These are phyloP conservation scores for Domatiomyces catenatus DNA, from an alignment of 2,329 filamentous ascomycete species.

Conservation along the genomic window DNA sequence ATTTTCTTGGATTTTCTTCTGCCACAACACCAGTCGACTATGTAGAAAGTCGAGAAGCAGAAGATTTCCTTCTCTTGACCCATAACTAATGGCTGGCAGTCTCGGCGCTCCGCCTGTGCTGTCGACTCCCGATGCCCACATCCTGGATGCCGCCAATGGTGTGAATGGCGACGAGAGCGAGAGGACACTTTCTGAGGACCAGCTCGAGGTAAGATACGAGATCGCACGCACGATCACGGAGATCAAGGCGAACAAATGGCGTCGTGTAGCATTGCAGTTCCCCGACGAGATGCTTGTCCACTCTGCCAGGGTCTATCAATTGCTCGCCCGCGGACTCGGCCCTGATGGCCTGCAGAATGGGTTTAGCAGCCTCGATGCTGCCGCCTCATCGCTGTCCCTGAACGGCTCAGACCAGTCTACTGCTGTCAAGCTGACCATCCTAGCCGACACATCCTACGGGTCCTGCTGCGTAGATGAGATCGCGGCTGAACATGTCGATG, in stretches of 20 bases:
- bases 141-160: slow-evolving; percentile 34
- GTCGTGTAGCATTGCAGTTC: slow-evolving; percentile 78
- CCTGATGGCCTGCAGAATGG: neutral
- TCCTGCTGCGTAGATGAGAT: slow-evolving; percentile 96
- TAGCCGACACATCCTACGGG: slow-evolving; percentile 93
- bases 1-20: neutral
- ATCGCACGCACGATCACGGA: slow-evolving; percentile 63
- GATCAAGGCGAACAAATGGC: slow-evolving; percentile 57
- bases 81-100: slow-evolving; percentile 6
- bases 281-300: slow-evolving; percentile 84
- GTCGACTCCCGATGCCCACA: slow-evolving; percentile 47
- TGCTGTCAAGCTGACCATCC: slow-evolving; percentile 51
- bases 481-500: slow-evolving; percentile 81
- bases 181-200: slow-evolving; percentile 43
- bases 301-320: slow-evolving; percentile 61
- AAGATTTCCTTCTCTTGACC: neutral
- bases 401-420: slow-evolving; percentile 2
- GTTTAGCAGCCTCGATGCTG: slow-evolving; percentile 8
- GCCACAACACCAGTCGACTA: too few species aligned
- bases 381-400: neutral
- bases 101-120: slow-evolving; percentile 39
- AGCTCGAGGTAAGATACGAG: slow-evolving; percentile 67
- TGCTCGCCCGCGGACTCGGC: slow-evolving; percentile 41
- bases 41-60: neutral
- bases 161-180: slow-evolving; percentile 7